Percentiles rank a stretch among this genome's conserved stretches.
These are phyloP conservation scores for Termitomyces sp. DNA, from an alignment of 768 basidiomycete genomes.

Conservation along the genomic window DNA sequence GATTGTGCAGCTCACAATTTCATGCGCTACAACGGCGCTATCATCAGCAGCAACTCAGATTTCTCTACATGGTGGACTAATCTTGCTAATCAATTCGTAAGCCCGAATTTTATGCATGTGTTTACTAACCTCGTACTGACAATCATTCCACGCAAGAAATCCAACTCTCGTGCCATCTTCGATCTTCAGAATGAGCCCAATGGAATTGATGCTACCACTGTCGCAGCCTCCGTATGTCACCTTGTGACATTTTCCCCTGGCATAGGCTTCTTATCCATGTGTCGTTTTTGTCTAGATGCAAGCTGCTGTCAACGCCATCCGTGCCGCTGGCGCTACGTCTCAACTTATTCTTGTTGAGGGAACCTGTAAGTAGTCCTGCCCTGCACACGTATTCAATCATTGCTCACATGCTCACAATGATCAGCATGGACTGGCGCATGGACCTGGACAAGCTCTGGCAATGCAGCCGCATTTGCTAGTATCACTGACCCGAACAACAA, in stretches of 20 bases:
- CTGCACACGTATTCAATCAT: conserved; percentile 1
- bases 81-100: conserved; percentile 48
- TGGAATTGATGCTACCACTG: conserved; percentile 45
- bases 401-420: neutral
- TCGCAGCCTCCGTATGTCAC: conserved; percentile 41
- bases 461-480: conserved; percentile 41
- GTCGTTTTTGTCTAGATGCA: conserved; percentile 35
- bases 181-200: conserved; percentile 67
- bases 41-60: conserved; percentile 43
- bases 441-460: conserved; percentile 57
- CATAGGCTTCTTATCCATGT: neutral
- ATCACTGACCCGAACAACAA: conserved; percentile 60
- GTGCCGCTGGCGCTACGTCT: conserved; percentile 55
- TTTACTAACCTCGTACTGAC: neutral
- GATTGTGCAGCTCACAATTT: conserved; percentile 46
- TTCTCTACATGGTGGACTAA: conserved; percentile 49
- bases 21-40: conserved; percentile 50
- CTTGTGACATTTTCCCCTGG: neutral
- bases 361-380: conserved; percentile 24
- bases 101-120: conserved; percentile 11
- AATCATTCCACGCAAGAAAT: conserved; percentile 22
- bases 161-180: conserved; percentile 51
- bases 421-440: conserved; percentile 57
- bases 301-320: conserved; percentile 62
- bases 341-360: conserved; percentile 46